Percentiles rank a stretch among this genome's conserved stretches.
phyloP scores from a whole-genome alignment of 805 yeast genomes.

The Saccharomycopsis fodiens region DNA sequence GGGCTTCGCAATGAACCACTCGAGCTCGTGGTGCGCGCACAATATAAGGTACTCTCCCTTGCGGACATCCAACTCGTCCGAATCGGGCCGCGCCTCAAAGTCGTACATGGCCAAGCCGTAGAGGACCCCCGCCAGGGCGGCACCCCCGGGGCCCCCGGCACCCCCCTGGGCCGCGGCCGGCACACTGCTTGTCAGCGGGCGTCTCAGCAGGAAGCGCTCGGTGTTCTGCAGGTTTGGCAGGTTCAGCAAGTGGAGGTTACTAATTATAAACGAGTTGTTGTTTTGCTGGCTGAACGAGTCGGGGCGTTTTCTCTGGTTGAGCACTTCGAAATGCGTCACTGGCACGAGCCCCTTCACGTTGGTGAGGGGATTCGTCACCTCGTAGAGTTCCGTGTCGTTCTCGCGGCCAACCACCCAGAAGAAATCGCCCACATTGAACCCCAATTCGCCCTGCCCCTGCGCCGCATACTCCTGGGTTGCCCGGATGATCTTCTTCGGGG shows the following conservation, averaged over 20 bases:
- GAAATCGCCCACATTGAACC: constrained; percentile 77
- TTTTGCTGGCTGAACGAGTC: constrained; percentile 23
- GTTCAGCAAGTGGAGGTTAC: constrained; percentile 23
- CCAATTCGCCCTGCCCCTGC: constrained; percentile 59
- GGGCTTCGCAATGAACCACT: constrained; percentile 98
- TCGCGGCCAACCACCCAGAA: constrained; percentile 69
- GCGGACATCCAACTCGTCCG: constrained; percentile 76
- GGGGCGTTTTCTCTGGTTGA: constrained; percentile 28
- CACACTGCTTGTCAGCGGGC: constrained; percentile 21
- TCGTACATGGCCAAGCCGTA: constrained; percentile 85
- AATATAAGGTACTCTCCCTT: constrained; percentile 88
- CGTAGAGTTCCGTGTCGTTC: constrained; percentile 63
- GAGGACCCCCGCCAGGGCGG: constrained; percentile 41
- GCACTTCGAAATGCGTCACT: constrained; percentile 69
- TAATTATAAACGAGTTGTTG: constrained; percentile 22
- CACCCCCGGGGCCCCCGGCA: constrained; percentile 14
- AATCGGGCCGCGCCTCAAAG: constrained; percentile 66
- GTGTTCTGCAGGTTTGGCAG: constrained; percentile 16
- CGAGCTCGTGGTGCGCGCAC: constrained; percentile 93
- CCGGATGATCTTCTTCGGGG: constrained; percentile 77
- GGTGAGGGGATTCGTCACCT: constrained; percentile 81
- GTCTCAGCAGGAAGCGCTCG: constrained; percentile 21
- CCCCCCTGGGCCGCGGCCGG: background rate
- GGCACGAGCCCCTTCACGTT: constrained; percentile 84
- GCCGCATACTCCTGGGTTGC: constrained; percentile 65